Percentiles rank a stretch among this genome's conserved stretches.
These are phyloP conservation scores for Coccomyxa subellipsoidea DNA, from an alignment of 163 green algal genomes.

Conservation along the genomic window DNA sequence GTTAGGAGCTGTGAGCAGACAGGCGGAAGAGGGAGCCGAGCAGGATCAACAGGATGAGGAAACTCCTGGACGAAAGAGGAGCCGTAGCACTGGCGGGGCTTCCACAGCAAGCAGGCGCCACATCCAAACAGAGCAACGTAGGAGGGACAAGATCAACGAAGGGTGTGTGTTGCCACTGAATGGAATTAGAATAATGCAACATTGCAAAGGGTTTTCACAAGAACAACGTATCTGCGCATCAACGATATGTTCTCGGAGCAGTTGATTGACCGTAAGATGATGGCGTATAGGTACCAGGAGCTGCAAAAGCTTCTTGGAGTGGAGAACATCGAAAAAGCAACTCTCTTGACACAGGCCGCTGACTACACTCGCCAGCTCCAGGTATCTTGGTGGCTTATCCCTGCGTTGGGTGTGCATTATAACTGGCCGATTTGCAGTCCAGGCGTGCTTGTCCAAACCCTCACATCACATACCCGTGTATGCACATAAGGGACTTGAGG, in stretches of 20 bases:
- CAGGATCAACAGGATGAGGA: neutral
- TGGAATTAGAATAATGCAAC: neutral
- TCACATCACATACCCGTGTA: too few relatives aligned
- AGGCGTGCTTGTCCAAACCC: too few relatives aligned
- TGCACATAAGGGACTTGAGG: too few relatives aligned
- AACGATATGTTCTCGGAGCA: neutral
- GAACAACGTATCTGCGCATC: neutral
- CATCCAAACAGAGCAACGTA: conserved; percentile 20
- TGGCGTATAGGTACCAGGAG: neutral
- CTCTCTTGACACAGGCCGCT: conserved; percentile 11
- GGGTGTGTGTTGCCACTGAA: neutral
- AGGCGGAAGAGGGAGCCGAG: neutral
- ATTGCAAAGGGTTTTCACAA: neutral
- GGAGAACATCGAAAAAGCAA: conserved; percentile 25
- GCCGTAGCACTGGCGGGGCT: neutral
- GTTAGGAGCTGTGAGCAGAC: neutral
- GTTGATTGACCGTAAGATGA: neutral
- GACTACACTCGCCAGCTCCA: conserved; percentile 25
- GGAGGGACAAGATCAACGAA: conserved; percentile 18
- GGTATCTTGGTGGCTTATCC: too few relatives aligned
- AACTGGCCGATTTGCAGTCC: too few relatives aligned
- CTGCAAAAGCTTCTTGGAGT: conserved; percentile 1
- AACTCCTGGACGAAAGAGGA: neutral
- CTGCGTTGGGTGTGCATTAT: too few relatives aligned
- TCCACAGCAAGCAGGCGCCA: conserved; percentile 7